Base-by-base conservation (phyloP, 1,139 yeast species). In the Debaryomyces subglobosus region DNA sequence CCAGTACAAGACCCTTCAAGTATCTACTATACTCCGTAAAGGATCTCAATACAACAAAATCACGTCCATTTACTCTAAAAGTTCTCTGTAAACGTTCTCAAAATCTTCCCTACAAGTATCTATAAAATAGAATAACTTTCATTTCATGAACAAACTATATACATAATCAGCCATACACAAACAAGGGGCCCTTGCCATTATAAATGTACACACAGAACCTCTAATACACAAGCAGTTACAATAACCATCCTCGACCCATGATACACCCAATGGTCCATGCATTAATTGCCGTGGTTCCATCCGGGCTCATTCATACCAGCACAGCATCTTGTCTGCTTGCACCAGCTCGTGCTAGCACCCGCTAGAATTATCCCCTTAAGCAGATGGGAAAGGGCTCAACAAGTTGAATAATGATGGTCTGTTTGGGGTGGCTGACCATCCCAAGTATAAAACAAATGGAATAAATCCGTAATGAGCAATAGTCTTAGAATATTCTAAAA, bases 381-480 rank as follows among this genome's bases (percentile, higher is more conserved):
- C 87, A 59, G 90, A 82, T 68, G 96, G 96, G 63, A 89, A 78
- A 36, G 88, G 88, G 57, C 86, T 79, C 61, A 83, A 76, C 61
- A 85, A 81, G 77, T 82, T 83, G 72, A 92, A 78, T 64, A 91
- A 75, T 56, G 85, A 84, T 56, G 98, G 98, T 72, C 86, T 89
- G 69, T 86, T 88, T 50, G 90, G 79, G 54, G 95, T 84, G 59
- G 89, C 84, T 53, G 89, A 77, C 96, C 96, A 92, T 39, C 97
- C 98, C 64, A 94, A 77, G 77, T 94, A 94, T 63, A 94, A 78
- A 56, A 94, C 86, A 65, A 94, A 88, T 52, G 99, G 99, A 61
- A 94, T 86, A 89, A 96, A 94, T 39, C 98, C 97, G 71, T 91
- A 94, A 74, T 94, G 98, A 52, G 94, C 89, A 63, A 89, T 80